Percentiles rank a stretch among this genome's conserved stretches.
phyloP scores from a whole-genome alignment of 164 flowering plant genomes.

The Tetracentron sinense region DNA sequence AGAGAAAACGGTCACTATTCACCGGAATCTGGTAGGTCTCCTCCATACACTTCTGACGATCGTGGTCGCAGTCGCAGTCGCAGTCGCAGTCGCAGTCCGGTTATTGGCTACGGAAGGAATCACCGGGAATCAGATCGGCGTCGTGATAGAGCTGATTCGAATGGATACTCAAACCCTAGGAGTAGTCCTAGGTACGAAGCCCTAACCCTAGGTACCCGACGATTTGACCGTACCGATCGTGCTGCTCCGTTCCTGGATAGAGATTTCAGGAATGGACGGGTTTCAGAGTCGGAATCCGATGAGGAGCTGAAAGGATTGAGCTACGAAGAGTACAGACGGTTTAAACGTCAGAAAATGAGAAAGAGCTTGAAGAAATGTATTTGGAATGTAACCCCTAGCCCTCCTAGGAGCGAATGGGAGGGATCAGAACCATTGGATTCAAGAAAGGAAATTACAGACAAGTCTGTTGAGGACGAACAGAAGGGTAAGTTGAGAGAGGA shows the following conservation, averaged over 20 bases:
- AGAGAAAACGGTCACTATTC: slow-evolving; percentile 4
- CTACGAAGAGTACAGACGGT: slow-evolving; percentile 68
- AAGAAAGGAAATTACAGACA: slow-evolving; percentile 25
- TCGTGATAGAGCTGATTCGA: slow-evolving; percentile 20
- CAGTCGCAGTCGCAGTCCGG: slow-evolving; percentile 21
- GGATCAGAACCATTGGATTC: slow-evolving; percentile 29
- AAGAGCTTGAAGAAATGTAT: slow-evolving; percentile 52
- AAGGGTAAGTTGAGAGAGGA: slow-evolving; percentile 13
- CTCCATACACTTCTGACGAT: slow-evolving; percentile 2
- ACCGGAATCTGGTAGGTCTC: slow-evolving; percentile 21
- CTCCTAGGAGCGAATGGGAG: slow-evolving; percentile 52
- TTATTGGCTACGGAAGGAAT: slow-evolving; percentile 4
- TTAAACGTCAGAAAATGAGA: slow-evolving; percentile 81
- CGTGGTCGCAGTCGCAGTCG: not conserved
- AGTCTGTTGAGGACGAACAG: slow-evolving; percentile 12
- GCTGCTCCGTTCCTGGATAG: slow-evolving; percentile 37
- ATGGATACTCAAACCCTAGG: slow-evolving; percentile 26
- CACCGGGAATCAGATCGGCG: slow-evolving; percentile 15
- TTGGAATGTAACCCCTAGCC: slow-evolving; percentile 84
- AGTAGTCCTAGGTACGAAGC: slow-evolving; percentile 25
- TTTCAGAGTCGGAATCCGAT: slow-evolving; percentile 56
- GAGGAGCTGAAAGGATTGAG: slow-evolving; percentile 82
- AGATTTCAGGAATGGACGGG: slow-evolving; percentile 29
- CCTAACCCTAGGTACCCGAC: slow-evolving; percentile 3
- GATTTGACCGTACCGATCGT: slow-evolving; percentile 5